Base-by-base conservation (phyloP, 2,329 filamentous ascomycete genomes). In the Fusarium longipes region DNA sequence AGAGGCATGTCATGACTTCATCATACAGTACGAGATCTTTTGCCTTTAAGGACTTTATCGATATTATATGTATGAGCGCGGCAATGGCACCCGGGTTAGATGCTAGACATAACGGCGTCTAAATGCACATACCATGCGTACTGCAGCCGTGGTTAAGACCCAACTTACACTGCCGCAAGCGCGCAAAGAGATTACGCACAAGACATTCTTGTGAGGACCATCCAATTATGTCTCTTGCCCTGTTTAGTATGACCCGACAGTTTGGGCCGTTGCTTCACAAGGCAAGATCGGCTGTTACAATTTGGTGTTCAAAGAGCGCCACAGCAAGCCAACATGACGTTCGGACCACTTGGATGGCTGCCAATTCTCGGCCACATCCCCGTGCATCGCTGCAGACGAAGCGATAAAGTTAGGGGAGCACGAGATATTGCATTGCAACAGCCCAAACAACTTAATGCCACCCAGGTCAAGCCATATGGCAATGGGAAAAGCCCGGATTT, bases 261-360 rank as follows among this genome's bases (percentile, higher is more conserved):
- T 57, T 39, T 53, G 70, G 70, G 52, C 65, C 65, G 44, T 45
- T 63, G 70, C 59, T 71, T 63, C 67, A 54, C 53, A 66, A 48
- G 42, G 63, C 64, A 65, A 71, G 67, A 71, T 71, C 55, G 65
- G 51, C 51, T 70, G 69, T 67, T 64, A 60, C 69, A 68, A 57
- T 53, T 55, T 63, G 64, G 57, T 68, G 49, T 44, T 57, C 53
- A 59, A 55, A 56, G 57, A 61, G 44, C 70, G 70, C 70, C 70
- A 72, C 70, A 57, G 29, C 61, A 58, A 63, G 61, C 48, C 65
- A 59, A 57, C 49, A 54, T 54, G 45, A 25, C 29, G 50, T 55
- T 48, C 39, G 43, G 56, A 44, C 56, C 50, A 65, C 56, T 38
- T 50, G 20, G 25, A 47, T 43, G 56, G 33, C 49, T 32, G 24